These are phyloP conservation scores for Seiridium cupressi DNA, from an alignment of 2,329 filamentous ascomycete genomes.

Conservation along the genomic window DNA sequence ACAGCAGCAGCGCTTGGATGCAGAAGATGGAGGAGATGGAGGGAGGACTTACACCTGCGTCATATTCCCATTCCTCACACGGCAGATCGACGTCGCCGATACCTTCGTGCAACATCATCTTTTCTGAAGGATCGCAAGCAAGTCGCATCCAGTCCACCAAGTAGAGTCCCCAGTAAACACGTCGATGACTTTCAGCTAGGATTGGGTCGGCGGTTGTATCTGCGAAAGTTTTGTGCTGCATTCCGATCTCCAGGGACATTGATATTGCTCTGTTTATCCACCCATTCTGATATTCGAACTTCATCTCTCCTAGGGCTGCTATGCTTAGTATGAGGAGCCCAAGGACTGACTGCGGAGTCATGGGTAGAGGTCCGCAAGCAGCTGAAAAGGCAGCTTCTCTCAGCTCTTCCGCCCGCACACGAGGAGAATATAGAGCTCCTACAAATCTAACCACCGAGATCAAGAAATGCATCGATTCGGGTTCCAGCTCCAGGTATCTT, in stretches of 20 bases:
- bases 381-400: constrained; percentile 27
- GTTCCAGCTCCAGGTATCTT: constrained; percentile 26
- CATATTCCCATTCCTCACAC: constrained; percentile 39
- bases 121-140: constrained; percentile 17
- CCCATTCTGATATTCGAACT: constrained; percentile 23
- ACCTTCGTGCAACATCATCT: constrained; percentile 25
- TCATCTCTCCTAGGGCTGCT: constrained; percentile 27
- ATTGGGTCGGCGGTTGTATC: constrained; percentile 30
- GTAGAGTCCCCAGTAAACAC: constrained; percentile 39
- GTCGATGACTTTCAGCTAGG: constrained; percentile 37
- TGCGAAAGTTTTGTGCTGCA: constrained; percentile 30
- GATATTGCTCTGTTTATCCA: constrained; percentile 26
- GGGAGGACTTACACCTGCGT: constrained; percentile 31
- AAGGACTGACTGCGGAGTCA: constrained; percentile 31
- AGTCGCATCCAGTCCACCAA: constrained; percentile 23
- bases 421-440: constrained; percentile 33
- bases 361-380: constrained; percentile 29
- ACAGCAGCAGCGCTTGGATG: no score
- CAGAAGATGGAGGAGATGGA: background rate
- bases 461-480: constrained; percentile 31
- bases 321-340: constrained; percentile 29
- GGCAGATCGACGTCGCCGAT: constrained; percentile 33
- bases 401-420: constrained; percentile 28
- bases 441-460: constrained; percentile 33
- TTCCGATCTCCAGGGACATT: constrained; percentile 30